Evolutionary conservation across 2,329 filamentous ascomycete genomes (phyloP).

Genomic region (Beauveria medogensis): DNA sequence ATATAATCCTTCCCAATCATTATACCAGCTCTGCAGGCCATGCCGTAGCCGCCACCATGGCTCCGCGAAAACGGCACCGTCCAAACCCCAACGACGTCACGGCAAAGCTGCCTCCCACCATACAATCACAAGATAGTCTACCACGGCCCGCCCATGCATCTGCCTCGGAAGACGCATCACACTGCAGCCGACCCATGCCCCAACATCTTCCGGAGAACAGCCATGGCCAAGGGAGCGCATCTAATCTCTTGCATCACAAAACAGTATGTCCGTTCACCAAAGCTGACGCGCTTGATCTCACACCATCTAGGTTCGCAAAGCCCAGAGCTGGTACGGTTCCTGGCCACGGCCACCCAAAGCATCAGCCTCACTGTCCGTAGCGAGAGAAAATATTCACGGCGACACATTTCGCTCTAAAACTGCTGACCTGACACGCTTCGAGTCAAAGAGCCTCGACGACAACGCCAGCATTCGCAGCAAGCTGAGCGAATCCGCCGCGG

Average conservation of each 20-base stretch:
- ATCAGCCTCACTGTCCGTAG: conserved; percentile 50
- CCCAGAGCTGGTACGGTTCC: conserved; percentile 55
- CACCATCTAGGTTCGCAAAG: conserved; percentile 37
- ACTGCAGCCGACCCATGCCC: conserved; percentile 8
- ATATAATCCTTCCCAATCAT: not conserved
- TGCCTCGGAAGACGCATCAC: conserved; percentile 13
- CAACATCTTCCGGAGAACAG: not conserved
- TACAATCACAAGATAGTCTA: conserved; percentile 13
- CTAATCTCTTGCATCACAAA: conserved; percentile 10
- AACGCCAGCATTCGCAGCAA: conserved; percentile 23
- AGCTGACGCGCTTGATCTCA: conserved; percentile 4
- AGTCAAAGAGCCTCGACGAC: conserved; percentile 32
- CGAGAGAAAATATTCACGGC: conserved; percentile 52
- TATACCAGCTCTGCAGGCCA: not conserved
- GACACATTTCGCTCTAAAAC: conserved; percentile 41
- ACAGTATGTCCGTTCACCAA: conserved; percentile 7
- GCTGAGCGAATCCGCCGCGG: not conserved
- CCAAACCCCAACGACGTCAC: conserved; percentile 21
- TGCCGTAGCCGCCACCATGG: conserved; percentile 17
- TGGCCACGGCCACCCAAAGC: conserved; percentile 51
- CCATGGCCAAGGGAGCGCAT: not conserved
- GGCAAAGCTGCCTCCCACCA: conserved; percentile 10
- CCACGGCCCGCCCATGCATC: conserved; percentile 5
- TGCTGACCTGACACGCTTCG: conserved; percentile 43
- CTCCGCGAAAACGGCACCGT: conserved; percentile 26